These are phyloP conservation scores for Sarcocystis neurona DNA, from an alignment of 169 alveolate genomes.

Conservation along the genomic window DNA sequence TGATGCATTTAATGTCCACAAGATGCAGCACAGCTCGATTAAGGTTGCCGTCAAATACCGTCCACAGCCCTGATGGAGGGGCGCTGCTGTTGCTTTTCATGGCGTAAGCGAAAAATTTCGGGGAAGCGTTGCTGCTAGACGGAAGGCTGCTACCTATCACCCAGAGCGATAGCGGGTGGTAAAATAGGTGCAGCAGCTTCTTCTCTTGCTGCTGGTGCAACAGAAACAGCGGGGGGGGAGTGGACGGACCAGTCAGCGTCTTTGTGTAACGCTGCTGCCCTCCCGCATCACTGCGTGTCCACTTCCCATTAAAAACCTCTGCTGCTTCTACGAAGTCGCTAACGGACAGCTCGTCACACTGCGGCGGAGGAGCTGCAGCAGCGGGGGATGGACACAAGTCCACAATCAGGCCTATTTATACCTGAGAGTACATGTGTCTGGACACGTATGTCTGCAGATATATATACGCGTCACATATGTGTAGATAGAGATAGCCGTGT, in stretches of 20 bases:
- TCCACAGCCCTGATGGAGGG: conserved; percentile 27
- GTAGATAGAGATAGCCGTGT: not conserved
- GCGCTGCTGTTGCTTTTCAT: not conserved
- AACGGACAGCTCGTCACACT: not conserved
- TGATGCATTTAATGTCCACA: conserved; percentile 1
- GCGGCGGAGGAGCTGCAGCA: not conserved
- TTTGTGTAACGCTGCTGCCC: not conserved
- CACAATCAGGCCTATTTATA: not conserved
- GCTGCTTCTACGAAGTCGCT: conserved; percentile 10
- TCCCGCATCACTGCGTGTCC: not conserved
- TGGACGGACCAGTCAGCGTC: not conserved
- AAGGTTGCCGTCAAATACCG: not conserved
- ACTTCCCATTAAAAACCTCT: not conserved
- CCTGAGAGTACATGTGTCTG: not conserved
- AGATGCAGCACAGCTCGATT: conserved; percentile 18
- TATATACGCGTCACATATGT: not conserved
- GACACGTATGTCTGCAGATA: not conserved
- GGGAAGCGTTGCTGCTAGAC: not conserved
- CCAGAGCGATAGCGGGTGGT: conserved; percentile 23
- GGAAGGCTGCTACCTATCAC: not conserved
- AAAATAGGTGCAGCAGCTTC: not conserved
- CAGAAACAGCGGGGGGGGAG: not conserved
- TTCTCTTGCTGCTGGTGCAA: not conserved
- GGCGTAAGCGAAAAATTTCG: conserved; percentile 16
- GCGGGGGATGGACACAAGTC: not conserved